A percentile compares a stretch with the other conserved stretches of the same genome.
Evolutionary conservation across 192 early-diverging fungal genomes (phyloP).

Genomic region (Spinellus fusiger): DNA sequence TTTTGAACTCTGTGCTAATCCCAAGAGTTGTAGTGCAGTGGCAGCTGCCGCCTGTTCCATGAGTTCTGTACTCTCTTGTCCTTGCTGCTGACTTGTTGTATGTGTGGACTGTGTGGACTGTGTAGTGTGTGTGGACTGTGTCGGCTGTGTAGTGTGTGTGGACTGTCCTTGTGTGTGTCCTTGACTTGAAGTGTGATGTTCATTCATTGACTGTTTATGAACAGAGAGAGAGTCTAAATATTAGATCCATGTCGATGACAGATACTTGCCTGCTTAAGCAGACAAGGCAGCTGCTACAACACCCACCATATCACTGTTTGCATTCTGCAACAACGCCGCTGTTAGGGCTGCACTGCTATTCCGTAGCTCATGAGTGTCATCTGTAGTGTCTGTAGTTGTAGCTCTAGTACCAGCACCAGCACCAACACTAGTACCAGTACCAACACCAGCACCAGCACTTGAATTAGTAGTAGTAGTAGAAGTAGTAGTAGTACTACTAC

Average conservation of each 20-base stretch:
- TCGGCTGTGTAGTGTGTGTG: no score
- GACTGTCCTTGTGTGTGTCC: no score
- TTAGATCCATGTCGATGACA: no score
- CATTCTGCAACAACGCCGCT: constrained; percentile 21
- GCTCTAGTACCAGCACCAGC: neutral
- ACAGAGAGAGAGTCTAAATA: no score
- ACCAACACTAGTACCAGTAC: no score
- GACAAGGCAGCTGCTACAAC: constrained; percentile 14
- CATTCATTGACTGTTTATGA: no score
- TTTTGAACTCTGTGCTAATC: constrained; percentile 1
- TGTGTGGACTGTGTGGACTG: no score
- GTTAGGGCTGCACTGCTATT: constrained; percentile 16
- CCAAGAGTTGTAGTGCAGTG: constrained; percentile 18
- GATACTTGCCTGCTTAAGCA: constrained; percentile 18
- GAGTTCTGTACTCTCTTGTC: neutral
- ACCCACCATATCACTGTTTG: constrained; percentile 3
- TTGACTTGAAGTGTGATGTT: no score
- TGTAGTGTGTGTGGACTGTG: no score
- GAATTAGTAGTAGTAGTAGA: neutral
- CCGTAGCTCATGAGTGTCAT: neutral
- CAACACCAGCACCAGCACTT: no score
- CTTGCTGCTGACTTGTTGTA: no score
- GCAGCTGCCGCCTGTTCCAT: constrained; percentile 25
- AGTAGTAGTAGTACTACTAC: no score
- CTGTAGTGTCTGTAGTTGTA: neutral